Conservation (phyloP, 306 rosid genomes). For the cucumber (Cucumis sativus) region Cucumber_9930_V3 NC_026655.2:9700501-9701000, state of each 20-base stretch:
- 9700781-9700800: not conserved
- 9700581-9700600: not conserved
- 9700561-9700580: not conserved
- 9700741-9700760: not conserved
- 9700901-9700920: too few relatives aligned
- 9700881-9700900: constrained; percentile 25
- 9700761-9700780: not conserved
- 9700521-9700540: not conserved
- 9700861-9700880: constrained; percentile 45
- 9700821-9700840: constrained; percentile 35
- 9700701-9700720: not conserved
- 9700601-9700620: not conserved
- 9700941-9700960: too few relatives aligned
- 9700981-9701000: too few relatives aligned
- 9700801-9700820: not conserved
- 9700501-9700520: not conserved
- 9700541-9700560: not conserved
- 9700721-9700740: not conserved
- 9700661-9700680: not conserved
- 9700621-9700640: not conserved
- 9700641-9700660: not conserved
- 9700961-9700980: too few relatives aligned
- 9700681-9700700: not conserved
- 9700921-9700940: too few relatives aligned
- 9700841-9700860: constrained; percentile 41